A percentile compares a stretch with the other conserved stretches of the same genome.
phyloP scores from a whole-genome alignment of 352 stramenopile genomes.

The Discostella stelligera region DNA sequence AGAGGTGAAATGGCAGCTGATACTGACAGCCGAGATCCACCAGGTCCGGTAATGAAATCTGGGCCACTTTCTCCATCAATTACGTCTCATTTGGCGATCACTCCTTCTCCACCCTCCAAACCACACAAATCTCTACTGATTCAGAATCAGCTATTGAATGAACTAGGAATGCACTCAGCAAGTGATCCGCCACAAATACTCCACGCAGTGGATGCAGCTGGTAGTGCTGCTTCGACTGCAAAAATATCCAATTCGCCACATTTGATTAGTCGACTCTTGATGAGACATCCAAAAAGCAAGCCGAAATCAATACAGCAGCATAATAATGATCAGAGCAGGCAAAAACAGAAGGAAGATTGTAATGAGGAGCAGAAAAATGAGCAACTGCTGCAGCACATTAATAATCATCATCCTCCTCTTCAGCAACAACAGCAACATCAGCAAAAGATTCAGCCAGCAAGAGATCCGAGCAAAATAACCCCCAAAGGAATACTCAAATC shows the following conservation, averaged over 20 bases:
- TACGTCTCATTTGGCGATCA: not conserved
- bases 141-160: not conserved
- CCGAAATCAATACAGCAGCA: not conserved
- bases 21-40: too few species aligned
- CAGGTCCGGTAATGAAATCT: not conserved
- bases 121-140: conserved; percentile 2
- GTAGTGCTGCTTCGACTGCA: conserved; percentile 13
- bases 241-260: conserved; percentile 28
- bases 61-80: not conserved
- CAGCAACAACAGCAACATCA: conserved; percentile 12
- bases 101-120: conserved; percentile 4
- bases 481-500: conserved; percentile 1
- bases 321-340: not conserved
- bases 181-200: not conserved
- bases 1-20: not conserved
- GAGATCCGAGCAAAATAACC: not conserved
- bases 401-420: not conserved
- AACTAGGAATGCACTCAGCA: not conserved
- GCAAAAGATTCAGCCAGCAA: conserved; percentile 2
- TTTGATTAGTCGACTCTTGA: conserved; percentile 29
- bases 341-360: not conserved
- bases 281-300: not conserved
- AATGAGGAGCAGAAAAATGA: not conserved
- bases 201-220: not conserved
- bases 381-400: conserved; percentile 6